Base-by-base conservation (phyloP, 108 stramenopile genomes). In the Conticribra weissflogii region DNA sequence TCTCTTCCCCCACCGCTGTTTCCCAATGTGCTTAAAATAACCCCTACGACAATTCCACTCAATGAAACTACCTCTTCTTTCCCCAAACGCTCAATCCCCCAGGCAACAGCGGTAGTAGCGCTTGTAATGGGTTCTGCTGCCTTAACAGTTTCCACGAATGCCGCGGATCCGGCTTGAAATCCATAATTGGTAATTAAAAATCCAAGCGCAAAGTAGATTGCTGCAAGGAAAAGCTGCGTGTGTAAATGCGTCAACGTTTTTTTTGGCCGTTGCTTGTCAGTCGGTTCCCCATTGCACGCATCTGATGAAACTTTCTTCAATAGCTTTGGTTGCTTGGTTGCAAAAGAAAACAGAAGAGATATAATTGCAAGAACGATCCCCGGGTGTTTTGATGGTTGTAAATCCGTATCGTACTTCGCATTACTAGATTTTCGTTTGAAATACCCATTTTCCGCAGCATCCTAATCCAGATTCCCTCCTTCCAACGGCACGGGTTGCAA, bases 111-210 rank as follows among this genome's bases (percentile, higher is more conserved):
- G 12, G 86, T 64, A 5, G 76, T 54, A 16, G 93, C 93, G 25
- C 79, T 82, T 3, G 93, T 89, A 21, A 94, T 85, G 0, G 93
- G 93, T 71, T 94, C 93, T 0, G 93, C 86, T 16, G 93, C 93
- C 66, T 94, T 94, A 78, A 94, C 65, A 44, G 93, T 94, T 77
- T 94, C 93, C 21, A 94, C 93, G 63, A 91, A 91, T 34, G 86
- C 73, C 1, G 90, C 85, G 19, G 88, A 83, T 19, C 86, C 81
- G 15, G 54, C 55, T 19, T 60, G 53, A 61, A 94, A 94, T 4
- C 79, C 86, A 48, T 59, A 61, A 54, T 94, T 94, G 30, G 93
- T 94, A 19, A 81, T 30, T 17, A 81, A 60, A 65, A 94, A 94
- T 56, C 93, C 93, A 0, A 87, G 27, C 28, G 77, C 52, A 55